Base-by-base conservation (phyloP, 352 stramenopile species). In the Globisporangium paroecandrum region DNA sequence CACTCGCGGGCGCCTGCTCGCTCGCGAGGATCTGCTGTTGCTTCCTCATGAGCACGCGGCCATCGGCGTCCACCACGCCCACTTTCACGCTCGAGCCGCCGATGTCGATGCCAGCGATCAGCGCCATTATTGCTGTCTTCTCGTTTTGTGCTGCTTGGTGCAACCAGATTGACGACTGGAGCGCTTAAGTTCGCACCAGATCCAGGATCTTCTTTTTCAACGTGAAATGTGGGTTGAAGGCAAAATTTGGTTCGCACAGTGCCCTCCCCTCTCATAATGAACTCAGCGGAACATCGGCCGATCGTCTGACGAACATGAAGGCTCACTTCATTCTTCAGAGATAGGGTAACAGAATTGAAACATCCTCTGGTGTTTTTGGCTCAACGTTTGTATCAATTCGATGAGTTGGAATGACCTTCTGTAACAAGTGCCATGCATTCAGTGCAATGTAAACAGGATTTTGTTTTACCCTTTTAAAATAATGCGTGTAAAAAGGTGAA, bases 71-170 rank as follows among this genome's bases (percentile, higher is more conserved):
- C 24, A 94, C 86, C 51, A 95, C 41, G 22, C 85, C 85, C 29
- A 90, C 76, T 60, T 94, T 95, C 47, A 93, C 79, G 70, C 76
- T 87, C 36, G 85, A 78, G 65, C 81, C 85, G 59, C 84, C 87
- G 63, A 94, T 89, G 64, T 95, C 87, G 27, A 94, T 73, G 55
- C 85, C 87, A 38, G 77, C 77, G 56, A 85, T 79, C 69, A 89
- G 69, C 56, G 55, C 22, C 65, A 65, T 71, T 29, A 8, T 13
- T 60, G n/a, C 18, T 49, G 55, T 32, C 5, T 34, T 36, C 25
- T 36, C 3, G 27, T 20, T 43, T 18, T 60, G 3, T 9, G 41
- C 41, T 43, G 18, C 15, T 38, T 29, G 15, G 54, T 29, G 53
- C 29, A 58, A 58, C 53, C 53, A 36, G 15, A 57, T 57, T 57